A percentile compares a stretch with the other conserved stretches of the same genome.
phyloP scores from a whole-genome alignment of 177 flowering plant genomes.

The Vitis hybrid region DNA sequence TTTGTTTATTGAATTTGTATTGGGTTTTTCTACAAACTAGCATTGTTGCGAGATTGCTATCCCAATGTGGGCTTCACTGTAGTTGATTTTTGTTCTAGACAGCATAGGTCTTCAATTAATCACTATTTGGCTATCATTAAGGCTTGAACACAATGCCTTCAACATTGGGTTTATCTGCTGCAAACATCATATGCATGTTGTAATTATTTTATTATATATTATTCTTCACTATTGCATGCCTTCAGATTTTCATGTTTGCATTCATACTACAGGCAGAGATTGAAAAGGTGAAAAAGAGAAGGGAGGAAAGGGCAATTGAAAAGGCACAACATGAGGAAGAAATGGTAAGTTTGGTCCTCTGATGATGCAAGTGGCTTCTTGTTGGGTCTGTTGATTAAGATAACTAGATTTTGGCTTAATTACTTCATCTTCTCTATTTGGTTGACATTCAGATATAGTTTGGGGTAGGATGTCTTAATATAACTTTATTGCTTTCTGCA shows the following conservation, averaged over 20 bases:
- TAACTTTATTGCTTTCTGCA: slow-evolving; percentile 19
- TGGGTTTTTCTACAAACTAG: no score
- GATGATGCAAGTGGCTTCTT: slow-evolving; percentile 1
- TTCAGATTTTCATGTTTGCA: background rate
- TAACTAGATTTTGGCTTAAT: background rate
- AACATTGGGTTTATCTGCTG: background rate
- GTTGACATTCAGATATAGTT: slow-evolving; percentile 1
- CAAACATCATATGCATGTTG: background rate
- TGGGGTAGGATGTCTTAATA: background rate
- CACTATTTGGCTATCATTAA: no score
- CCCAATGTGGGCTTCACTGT: no score
- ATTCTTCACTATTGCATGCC: background rate
- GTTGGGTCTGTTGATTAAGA: background rate
- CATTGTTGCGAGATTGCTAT: no score
- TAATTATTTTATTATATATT: background rate
- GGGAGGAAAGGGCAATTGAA: slow-evolving; percentile 95
- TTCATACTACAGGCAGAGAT: slow-evolving; percentile 75
- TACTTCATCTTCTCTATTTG: background rate
- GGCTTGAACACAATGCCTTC: no score
- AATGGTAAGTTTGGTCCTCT: slow-evolving; percentile 56
- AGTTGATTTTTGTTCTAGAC: no score
- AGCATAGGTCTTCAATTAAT: no score
- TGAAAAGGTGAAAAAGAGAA: slow-evolving; percentile 93
- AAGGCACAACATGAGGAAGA: slow-evolving; percentile 95
- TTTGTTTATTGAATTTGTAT: no score